A percentile compares a stretch with the other conserved stretches of the same genome.
Conservation (phyloP, 768 basidiomycete species). For the Amanita phalloides region DNA sequence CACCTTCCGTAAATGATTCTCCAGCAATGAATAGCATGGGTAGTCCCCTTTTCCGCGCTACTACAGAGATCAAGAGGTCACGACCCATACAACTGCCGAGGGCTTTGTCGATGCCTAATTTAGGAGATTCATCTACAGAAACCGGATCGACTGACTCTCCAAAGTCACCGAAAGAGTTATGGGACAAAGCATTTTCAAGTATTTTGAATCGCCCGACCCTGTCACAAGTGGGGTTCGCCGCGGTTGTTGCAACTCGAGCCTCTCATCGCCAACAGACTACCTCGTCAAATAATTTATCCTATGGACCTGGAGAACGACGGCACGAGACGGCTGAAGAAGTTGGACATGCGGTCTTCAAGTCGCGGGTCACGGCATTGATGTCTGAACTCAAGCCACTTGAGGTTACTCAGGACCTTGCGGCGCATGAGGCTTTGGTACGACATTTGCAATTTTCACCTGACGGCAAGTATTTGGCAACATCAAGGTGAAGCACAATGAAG, state of each 20-base stretch:
- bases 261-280: constrained; percentile 26
- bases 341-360: constrained; percentile 26
- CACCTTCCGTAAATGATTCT: neutral
- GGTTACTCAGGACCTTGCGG: constrained; percentile 47
- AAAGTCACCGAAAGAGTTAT: constrained; percentile 8
- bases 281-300: constrained; percentile 17
- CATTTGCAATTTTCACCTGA: constrained; percentile 72
- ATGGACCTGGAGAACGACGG: constrained; percentile 15
- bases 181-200: constrained; percentile 5
- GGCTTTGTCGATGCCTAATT: constrained; percentile 8
- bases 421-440: constrained; percentile 57
- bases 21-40: neutral
- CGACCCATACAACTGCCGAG: neutral
- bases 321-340: constrained; percentile 20
- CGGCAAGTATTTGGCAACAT: constrained; percentile 64
- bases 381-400: constrained; percentile 45
- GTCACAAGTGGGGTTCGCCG: constrained; percentile 2
- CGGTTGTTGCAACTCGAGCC: constrained; percentile 8
- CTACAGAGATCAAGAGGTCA: neutral
- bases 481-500: constrained; percentile 31
- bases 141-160: constrained; percentile 1
- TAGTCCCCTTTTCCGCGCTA: neutral
- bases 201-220: constrained; percentile 3
- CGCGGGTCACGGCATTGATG: constrained; percentile 44
- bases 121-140: neutral